Base-by-base conservation (phyloP, 1,139 yeast genomes). In the Taphrina populina region DNA sequence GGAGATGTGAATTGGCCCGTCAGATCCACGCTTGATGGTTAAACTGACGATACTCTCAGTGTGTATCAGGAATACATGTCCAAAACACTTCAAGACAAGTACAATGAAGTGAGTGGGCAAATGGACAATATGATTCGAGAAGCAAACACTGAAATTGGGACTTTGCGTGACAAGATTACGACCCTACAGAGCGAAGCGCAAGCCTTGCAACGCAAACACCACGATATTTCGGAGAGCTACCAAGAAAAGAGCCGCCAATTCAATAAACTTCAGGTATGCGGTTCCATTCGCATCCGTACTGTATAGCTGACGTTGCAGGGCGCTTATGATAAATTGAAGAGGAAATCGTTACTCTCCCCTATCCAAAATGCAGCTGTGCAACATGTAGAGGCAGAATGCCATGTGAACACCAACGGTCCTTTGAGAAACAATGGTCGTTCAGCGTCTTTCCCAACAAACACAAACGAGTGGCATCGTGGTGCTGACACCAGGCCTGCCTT, bases 241-340 rank as follows among this genome's bases (percentile, higher is more conserved):
- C 60, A 59, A 4, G 61, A 59, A 19, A 59, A 57, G 26, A 34
- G 46, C 6, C 33, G 58, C 30, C 61, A 60, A 26, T 59, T 37
- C 24, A 30, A 52, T 24, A 60, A 60, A 46, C 52, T 60, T 1
- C 62, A 60, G 37, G 56, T 51, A 7, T 13, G 39, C 21, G 7
- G 5, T 23, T 5, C 27, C 15, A 6, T 10, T 13, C n/a, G 4
- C 7, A 7, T 21, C 7, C 21, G 13, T 15, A 26, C 34, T 15
- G 10, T 20, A 17, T 29, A 3, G n/a, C 32, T 34, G 41, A 24
- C 45, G 1, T 10, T 17, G 26, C 35, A 51, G 56, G 19, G 26
- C 5, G 52, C 53, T 13, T 60, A 57, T 23, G 62, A 60, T 17
- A 52, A 57, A 24, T 51, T 60, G 36, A 58, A 55, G 33, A 59